Percentiles rank a stretch among this genome's conserved stretches.
These are phyloP conservation scores for Hyaloperonospora brassicae DNA, from an alignment of 352 stramenopile species.

Conservation along the genomic window DNA sequence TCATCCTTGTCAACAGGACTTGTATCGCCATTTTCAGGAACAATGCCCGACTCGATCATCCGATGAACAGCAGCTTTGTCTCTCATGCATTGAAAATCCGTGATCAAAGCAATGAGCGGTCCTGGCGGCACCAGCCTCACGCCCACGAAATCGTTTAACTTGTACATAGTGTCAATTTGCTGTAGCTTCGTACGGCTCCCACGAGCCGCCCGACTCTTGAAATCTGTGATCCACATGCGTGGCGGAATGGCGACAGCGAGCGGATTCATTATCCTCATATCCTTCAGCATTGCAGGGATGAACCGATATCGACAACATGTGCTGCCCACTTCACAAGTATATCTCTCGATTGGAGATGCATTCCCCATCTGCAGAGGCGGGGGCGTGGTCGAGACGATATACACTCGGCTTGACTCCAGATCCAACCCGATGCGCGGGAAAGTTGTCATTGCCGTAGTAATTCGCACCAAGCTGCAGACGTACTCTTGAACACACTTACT, in stretches of 20 bases:
- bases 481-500: conserved; percentile 40
- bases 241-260: conserved; percentile 22
- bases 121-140: conserved; percentile 25
- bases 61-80: conserved; percentile 21
- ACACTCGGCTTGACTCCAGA: conserved; percentile 24
- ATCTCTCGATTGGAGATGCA: conserved; percentile 31
- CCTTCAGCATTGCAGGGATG: conserved; percentile 32
- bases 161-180: conserved; percentile 67
- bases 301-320: conserved; percentile 42
- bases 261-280: conserved; percentile 29
- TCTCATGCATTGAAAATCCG: conserved; percentile 33
- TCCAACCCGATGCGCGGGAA: conserved; percentile 28
- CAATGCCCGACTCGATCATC: conserved; percentile 30
- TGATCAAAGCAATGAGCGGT: conserved; percentile 33
- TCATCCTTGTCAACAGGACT: background rate
- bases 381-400: conserved; percentile 17
- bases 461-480: conserved; percentile 42
- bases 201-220: conserved; percentile 32
- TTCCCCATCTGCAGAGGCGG: conserved; percentile 14
- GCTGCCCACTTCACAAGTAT: conserved; percentile 27
- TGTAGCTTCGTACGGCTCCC: conserved; percentile 39
- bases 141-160: conserved; percentile 35
- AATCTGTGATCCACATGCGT: conserved; percentile 27
- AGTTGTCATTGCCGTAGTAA: conserved; percentile 25
- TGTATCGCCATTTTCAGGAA: conserved; percentile 17